A percentile compares a stretch with the other conserved stretches of the same genome.
These are phyloP conservation scores for Venturia carpophila DNA, from an alignment of 2,329 filamentous ascomycete species.

Conservation along the genomic window DNA sequence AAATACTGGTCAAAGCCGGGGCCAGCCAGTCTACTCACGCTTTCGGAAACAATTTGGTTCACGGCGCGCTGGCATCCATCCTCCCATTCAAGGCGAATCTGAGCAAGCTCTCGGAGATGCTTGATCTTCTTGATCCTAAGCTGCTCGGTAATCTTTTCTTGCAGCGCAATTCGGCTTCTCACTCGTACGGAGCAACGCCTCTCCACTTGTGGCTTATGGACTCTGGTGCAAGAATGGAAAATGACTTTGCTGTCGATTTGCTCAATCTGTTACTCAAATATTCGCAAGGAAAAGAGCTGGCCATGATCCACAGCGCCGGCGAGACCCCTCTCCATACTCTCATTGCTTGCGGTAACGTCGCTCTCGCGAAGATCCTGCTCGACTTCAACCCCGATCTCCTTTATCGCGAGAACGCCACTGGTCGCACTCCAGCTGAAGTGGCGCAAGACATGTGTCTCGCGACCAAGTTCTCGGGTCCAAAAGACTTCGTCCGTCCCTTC, in stretches of 20 bases:
- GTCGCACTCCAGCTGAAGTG: conserved; percentile 63
- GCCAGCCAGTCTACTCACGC: conserved; percentile 63
- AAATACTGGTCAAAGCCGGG: conserved; percentile 57
- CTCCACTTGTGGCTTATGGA: conserved; percentile 39
- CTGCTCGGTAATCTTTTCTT: conserved; percentile 51
- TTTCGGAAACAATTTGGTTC: conserved; percentile 53
- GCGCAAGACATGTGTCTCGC: conserved; percentile 49
- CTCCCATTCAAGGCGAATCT: neutral
- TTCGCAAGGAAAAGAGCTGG: conserved; percentile 41
- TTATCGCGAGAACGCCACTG: conserved; percentile 66
- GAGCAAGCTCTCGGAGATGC: conserved; percentile 32
- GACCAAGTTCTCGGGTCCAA: conserved; percentile 25
- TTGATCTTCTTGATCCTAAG: conserved; percentile 51
- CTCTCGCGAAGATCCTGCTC: conserved; percentile 43
- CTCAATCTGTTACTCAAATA: conserved; percentile 47
- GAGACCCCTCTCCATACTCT: conserved; percentile 57
- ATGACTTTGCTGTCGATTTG: conserved; percentile 27
- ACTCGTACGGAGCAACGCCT: conserved; percentile 33
- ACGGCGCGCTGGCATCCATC: conserved; percentile 29
- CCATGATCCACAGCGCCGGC: conserved; percentile 55
- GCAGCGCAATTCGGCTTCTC: conserved; percentile 37
- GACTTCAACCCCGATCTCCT: conserved; percentile 52
- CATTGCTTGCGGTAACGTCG: conserved; percentile 34
- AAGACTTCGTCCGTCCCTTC: conserved; percentile 24
- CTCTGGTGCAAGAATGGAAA: neutral